Evolutionary conservation across 2,329 filamentous ascomycete species (phyloP).

Genomic region (Zasmidium cellare): DNA sequence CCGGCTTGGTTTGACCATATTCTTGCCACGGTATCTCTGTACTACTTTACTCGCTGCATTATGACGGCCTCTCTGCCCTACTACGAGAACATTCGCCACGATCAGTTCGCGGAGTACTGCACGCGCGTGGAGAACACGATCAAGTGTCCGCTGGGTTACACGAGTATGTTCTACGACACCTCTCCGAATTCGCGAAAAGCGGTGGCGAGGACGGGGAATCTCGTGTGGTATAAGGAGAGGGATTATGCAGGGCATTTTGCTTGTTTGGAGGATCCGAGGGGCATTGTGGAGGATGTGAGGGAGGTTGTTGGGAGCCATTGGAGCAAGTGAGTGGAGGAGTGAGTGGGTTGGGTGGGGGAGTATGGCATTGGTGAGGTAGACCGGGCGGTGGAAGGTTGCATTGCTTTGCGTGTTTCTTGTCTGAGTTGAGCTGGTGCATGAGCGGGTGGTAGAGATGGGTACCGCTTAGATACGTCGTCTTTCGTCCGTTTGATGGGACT

Average conservation of each 20-base stretch:
- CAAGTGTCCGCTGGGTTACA: slow-evolving; percentile 40
- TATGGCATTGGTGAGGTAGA: too few species aligned
- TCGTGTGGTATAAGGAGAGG: slow-evolving; percentile 38
- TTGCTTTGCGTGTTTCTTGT: too few species aligned
- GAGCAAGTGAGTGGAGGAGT: not conserved
- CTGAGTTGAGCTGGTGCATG: too few species aligned
- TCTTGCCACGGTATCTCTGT: slow-evolving; percentile 35
- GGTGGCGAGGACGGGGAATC: slow-evolving; percentile 35
- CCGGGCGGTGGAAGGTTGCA: too few species aligned
- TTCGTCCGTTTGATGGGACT: too few species aligned
- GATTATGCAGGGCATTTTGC: slow-evolving; percentile 33
- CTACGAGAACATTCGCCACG: slow-evolving; percentile 41
- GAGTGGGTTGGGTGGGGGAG: not conserved
- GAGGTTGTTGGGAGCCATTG: slow-evolving; percentile 25
- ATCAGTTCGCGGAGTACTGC: slow-evolving; percentile 40
- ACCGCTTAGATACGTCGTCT: too few species aligned
- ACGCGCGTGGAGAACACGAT: slow-evolving; percentile 39
- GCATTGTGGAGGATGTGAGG: slow-evolving; percentile 30
- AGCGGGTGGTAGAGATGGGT: too few species aligned
- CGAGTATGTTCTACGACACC: slow-evolving; percentile 40
- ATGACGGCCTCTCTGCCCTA: slow-evolving; percentile 40
- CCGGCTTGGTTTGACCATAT: slow-evolving; percentile 35
- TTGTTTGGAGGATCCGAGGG: slow-evolving; percentile 30
- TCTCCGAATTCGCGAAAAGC: slow-evolving; percentile 37
- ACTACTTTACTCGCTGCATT: slow-evolving; percentile 41